phyloP scores from a whole-genome alignment of 345 rosid genomes.

The Punica granatum region DNA sequence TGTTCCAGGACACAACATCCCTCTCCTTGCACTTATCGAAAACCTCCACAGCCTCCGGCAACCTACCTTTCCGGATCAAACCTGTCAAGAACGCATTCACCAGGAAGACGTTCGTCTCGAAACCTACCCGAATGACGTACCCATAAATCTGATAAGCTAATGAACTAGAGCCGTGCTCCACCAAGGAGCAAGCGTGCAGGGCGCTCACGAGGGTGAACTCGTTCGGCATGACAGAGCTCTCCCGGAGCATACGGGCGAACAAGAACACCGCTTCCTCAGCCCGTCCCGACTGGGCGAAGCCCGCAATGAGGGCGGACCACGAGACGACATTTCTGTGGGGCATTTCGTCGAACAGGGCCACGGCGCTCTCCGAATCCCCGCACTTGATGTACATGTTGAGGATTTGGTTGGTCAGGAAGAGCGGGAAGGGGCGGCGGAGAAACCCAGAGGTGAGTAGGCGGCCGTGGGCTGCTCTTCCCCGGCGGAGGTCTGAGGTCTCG shows the following conservation, averaged over 20 bases:
- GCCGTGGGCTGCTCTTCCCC: constrained; percentile 36
- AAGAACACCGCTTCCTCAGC: constrained; percentile 23
- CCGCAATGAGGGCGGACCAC: constrained; percentile 39
- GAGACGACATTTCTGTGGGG: constrained; percentile 39
- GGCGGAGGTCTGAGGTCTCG: constrained; percentile 16
- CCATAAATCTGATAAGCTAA: constrained; percentile 27
- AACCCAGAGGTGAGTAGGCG: constrained; percentile 19
- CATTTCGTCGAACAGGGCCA: constrained; percentile 45
- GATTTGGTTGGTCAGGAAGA: constrained; percentile 30
- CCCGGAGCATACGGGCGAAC: constrained; percentile 29
- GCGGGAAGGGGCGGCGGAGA: constrained; percentile 17
- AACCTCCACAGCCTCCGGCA: constrained; percentile 31
- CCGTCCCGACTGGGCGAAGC: constrained; percentile 28
- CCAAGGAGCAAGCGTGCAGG: constrained; percentile 40
- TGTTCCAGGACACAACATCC: constrained; percentile 51
- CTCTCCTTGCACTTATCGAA: constrained; percentile 25
- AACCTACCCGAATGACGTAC: constrained; percentile 27
- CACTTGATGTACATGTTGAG: constrained; percentile 35
- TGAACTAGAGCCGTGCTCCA: constrained; percentile 9
- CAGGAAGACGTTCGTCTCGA: constrained; percentile 31
- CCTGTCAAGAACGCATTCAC: constrained; percentile 40
- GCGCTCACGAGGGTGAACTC: constrained; percentile 42
- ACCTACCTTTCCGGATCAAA: constrained; percentile 33
- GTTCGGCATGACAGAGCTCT: constrained; percentile 27
- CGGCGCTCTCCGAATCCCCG: constrained; percentile 17